Conservation (phyloP, 179 eudicot species). For the Heliamphora pulchella region DNA sequence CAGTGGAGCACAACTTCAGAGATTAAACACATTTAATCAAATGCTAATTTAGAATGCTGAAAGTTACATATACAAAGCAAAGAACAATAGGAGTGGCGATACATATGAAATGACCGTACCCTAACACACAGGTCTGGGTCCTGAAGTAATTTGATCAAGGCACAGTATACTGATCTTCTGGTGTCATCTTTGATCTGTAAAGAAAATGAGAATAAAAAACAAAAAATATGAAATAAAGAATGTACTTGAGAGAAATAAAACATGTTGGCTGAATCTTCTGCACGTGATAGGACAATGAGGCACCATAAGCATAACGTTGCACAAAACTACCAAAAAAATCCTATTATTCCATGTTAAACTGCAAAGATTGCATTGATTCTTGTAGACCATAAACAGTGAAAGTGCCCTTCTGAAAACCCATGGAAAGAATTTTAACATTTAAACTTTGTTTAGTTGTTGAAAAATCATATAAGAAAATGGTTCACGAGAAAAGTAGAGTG, state of each 20-base stretch:
- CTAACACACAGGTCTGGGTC: constrained; percentile 86
- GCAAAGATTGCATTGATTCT: neutral
- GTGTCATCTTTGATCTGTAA: constrained; percentile 84
- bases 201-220: constrained; percentile 14
- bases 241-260: neutral
- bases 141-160: constrained; percentile 82
- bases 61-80: neutral
- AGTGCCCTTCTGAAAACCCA: neutral
- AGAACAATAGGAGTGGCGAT: constrained; percentile 2
- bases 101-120: constrained; percentile 35
- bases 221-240: neutral
- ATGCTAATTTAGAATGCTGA: neutral
- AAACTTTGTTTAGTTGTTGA: too few relatives aligned
- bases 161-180: constrained; percentile 86
- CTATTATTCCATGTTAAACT: neutral
- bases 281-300: neutral
- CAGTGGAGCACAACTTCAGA: constrained; percentile 13
- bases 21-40: neutral
- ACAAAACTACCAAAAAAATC: neutral
- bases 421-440: neutral
- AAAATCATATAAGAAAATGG: too few relatives aligned
- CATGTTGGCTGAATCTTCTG: neutral
- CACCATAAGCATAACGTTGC: neutral
- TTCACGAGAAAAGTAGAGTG: too few relatives aligned
- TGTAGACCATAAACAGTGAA: neutral